These are phyloP conservation scores for Cryptococcus amylolentus DNA, from an alignment of 1,284 basidiomycete genomes.

Conservation along the genomic window DNA sequence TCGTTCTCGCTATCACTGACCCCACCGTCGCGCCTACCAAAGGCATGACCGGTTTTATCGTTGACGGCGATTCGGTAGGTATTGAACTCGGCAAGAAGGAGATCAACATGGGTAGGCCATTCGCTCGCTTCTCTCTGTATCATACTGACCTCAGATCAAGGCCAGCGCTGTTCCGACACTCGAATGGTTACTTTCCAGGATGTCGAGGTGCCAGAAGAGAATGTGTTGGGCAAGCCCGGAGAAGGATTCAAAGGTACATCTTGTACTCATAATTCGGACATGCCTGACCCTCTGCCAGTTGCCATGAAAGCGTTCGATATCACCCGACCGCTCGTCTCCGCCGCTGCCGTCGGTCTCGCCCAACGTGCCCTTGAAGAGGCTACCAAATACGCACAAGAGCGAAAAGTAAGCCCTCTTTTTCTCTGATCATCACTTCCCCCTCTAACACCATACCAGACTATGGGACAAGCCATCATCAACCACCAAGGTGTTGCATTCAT, in stretches of 20 bases:
- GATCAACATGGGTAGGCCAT: slow-evolving; percentile 56
- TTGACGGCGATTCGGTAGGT: slow-evolving; percentile 55
- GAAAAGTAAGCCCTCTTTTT: slow-evolving; percentile 38
- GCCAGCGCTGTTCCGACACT: slow-evolving; percentile 57
- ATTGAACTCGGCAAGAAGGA: slow-evolving; percentile 55
- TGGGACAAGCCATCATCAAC: slow-evolving; percentile 57
- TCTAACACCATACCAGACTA: slow-evolving; percentile 48
- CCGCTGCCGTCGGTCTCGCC: slow-evolving; percentile 56
- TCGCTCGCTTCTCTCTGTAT: background rate
- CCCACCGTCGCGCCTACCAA: slow-evolving; percentile 50
- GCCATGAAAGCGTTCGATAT: slow-evolving; percentile 58
- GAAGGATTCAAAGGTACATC: slow-evolving; percentile 55
- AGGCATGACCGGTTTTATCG: slow-evolving; percentile 57
- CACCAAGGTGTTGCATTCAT: slow-evolving; percentile 58
- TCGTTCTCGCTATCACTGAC: slow-evolving; percentile 57
- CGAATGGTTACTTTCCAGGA: slow-evolving; percentile 57
- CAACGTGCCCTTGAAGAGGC: slow-evolving; percentile 57
- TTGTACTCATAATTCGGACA: background rate
- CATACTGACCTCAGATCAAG: slow-evolving; percentile 11
- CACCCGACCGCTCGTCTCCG: slow-evolving; percentile 53
- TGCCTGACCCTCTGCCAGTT: slow-evolving; percentile 13
- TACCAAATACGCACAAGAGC: slow-evolving; percentile 55
- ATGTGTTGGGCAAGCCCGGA: slow-evolving; percentile 54
- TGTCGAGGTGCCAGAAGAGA: slow-evolving; percentile 54
- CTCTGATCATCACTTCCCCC: background rate